Evolutionary conservation across 306 rosid species (phyloP).

Genomic region (Acacia melanoxylon): DNA sequence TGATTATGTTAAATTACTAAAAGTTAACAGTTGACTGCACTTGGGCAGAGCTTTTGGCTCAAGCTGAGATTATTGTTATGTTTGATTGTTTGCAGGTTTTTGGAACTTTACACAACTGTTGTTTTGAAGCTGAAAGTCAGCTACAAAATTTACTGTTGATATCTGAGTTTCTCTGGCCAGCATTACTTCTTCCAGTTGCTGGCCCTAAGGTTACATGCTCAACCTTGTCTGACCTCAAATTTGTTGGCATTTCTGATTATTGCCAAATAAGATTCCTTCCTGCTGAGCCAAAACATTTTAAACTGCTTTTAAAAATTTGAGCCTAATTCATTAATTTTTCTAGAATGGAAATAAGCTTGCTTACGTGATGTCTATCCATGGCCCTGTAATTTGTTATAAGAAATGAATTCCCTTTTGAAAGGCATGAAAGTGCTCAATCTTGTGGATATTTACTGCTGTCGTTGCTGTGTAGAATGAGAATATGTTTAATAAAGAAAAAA

Average conservation of each 20-base stretch:
- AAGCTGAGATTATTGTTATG: conserved; percentile 18
- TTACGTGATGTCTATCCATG: conserved; percentile 2
- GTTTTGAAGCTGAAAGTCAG: conserved; percentile 87
- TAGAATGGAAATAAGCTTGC: conserved; percentile 1
- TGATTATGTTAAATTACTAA: conserved; percentile 1
- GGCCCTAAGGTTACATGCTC: conserved; percentile 70
- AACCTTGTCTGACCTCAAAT: conserved; percentile 28
- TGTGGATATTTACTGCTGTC: not conserved
- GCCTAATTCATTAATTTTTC: conserved; percentile 5
- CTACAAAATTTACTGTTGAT: conserved; percentile 82
- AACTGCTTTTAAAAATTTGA: conserved; percentile 4
- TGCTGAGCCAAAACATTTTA: not conserved
- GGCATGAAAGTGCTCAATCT: not conserved
- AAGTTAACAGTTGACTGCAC: not conserved
- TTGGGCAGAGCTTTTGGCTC: not conserved
- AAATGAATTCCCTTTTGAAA: conserved; percentile 21
- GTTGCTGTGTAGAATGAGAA: not conserved
- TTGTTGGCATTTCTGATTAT: conserved; percentile 27
- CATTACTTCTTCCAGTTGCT: conserved; percentile 93
- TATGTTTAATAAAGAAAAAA: not conserved
- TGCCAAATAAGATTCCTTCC: not conserved
- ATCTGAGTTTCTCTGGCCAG: conserved; percentile 98
- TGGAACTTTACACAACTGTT: conserved; percentile 94
- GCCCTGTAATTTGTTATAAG: conserved; percentile 2
- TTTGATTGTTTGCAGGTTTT: conserved; percentile 57